Evolutionary conservation across 306 rosid species (phyloP).

Genomic region (Bauhinia variegata): DNA sequence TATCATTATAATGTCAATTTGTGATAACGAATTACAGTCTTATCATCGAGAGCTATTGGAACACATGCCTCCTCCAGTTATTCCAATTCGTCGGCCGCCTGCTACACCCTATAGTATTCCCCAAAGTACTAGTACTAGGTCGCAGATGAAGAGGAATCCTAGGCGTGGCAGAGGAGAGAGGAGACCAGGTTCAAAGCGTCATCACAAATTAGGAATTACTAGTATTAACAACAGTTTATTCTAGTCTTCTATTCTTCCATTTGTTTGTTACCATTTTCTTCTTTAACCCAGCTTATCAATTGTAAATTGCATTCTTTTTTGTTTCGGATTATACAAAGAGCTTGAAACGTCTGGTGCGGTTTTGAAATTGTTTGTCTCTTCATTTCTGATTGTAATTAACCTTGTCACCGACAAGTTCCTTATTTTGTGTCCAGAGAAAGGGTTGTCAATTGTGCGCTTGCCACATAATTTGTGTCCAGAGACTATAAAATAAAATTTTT

Average conservation of each 20-base stretch:
- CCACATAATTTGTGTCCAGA: too few relatives aligned
- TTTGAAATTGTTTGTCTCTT: constrained; percentile 55
- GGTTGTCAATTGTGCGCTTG: not conserved
- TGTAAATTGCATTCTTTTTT: constrained; percentile 50
- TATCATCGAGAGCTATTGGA: constrained; percentile 85
- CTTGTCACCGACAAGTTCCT: constrained; percentile 33
- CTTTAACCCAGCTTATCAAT: constrained; percentile 31
- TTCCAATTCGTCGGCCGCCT: constrained; percentile 43
- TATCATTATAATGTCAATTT: not conserved
- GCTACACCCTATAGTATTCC: constrained; percentile 18
- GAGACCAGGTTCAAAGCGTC: constrained; percentile 64
- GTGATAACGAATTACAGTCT: constrained; percentile 50
- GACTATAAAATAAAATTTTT: too few relatives aligned
- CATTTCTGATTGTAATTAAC: constrained; percentile 54
- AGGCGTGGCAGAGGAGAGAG: constrained; percentile 63
- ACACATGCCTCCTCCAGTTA: constrained; percentile 72
- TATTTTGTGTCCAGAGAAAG: too few relatives aligned
- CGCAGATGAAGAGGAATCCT: constrained; percentile 54
- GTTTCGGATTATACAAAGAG: constrained; percentile 52
- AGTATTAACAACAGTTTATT: constrained; percentile 45
- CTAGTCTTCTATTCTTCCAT: constrained; percentile 35
- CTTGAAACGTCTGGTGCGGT: constrained; percentile 46
- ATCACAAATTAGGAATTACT: constrained; percentile 61
- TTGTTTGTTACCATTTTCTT: not conserved
- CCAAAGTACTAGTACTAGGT: constrained; percentile 33